A percentile compares a stretch with the other conserved stretches of the same genome.
These are phyloP conservation scores for Naganishia vaughanmartiniae DNA, from an alignment of 768 basidiomycete genomes.

Conservation along the genomic window DNA sequence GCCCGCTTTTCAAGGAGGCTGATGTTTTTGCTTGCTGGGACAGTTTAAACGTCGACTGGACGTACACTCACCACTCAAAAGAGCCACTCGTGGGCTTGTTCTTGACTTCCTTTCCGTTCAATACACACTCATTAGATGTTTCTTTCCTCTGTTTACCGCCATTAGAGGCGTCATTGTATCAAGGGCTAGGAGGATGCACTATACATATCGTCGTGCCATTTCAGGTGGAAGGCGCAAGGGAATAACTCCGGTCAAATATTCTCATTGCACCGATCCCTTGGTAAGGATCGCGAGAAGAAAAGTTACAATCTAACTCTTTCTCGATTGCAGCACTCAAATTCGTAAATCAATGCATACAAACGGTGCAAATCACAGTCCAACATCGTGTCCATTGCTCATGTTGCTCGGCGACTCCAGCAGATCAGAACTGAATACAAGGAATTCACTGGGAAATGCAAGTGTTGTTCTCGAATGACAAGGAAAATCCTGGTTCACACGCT, in stretches of 20 bases:
- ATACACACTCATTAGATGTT: conserved; percentile 2
- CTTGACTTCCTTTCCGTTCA: not conserved
- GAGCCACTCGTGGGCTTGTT: conserved; percentile 4
- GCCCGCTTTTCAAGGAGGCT: not conserved
- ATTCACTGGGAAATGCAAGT: not conserved
- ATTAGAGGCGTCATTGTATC: conserved; percentile 7
- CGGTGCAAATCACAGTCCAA: too few relatives aligned
- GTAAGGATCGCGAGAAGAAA: too few relatives aligned
- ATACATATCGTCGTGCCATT: not conserved
- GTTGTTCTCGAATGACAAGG: not conserved
- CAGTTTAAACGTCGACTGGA: not conserved
- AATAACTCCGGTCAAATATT: too few relatives aligned
- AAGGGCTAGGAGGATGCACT: not conserved
- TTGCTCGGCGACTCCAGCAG: too few relatives aligned
- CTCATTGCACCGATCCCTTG: too few relatives aligned
- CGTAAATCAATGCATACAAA: too few relatives aligned
- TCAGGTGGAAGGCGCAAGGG: too few relatives aligned
- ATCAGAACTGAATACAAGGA: too few relatives aligned
- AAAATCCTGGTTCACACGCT: conserved; percentile 2
- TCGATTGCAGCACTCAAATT: too few relatives aligned
- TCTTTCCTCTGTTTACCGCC: not conserved
- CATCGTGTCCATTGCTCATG: too few relatives aligned
- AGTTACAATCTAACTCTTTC: too few relatives aligned
- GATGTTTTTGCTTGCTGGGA: not conserved
- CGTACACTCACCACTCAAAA: conserved; percentile 19